Percentiles rank a stretch among this genome's conserved stretches.
Evolutionary conservation across 768 basidiomycete genomes (phyloP).

Genomic region (Termitomyces sp.): DNA sequence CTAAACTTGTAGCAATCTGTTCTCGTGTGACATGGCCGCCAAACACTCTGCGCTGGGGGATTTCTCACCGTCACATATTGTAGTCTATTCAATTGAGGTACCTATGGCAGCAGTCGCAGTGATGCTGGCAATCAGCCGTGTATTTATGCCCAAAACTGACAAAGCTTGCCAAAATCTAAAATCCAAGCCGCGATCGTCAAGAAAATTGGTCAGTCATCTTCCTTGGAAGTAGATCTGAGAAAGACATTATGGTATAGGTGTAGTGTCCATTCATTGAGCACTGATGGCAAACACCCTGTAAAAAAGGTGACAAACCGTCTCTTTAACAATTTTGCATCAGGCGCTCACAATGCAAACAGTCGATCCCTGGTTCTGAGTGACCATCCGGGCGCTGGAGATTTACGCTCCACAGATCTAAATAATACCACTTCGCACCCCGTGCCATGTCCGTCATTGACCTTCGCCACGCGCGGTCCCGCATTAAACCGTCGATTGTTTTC

Average conservation of each 20-base stretch:
- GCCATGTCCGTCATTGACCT: constrained; percentile 5
- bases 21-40: neutral
- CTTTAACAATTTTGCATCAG: neutral
- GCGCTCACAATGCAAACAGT: constrained; percentile 24
- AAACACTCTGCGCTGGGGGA: no score
- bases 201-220: neutral
- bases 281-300: constrained; percentile 19
- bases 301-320: neutral
- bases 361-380: constrained; percentile 20
- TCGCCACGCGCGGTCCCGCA: constrained; percentile 12
- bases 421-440: constrained; percentile 19
- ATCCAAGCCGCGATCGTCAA: neutral
- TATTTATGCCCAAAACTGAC: neutral
- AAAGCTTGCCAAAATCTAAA: neutral
- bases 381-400: constrained; percentile 22
- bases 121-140: no score
- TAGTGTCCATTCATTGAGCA: constrained; percentile 20
- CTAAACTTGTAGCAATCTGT: neutral
- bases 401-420: constrained; percentile 21
- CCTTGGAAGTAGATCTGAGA: constrained; percentile 5
- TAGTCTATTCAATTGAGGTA: neutral
- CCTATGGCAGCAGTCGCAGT: no score
- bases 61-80: neutral
- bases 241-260: constrained; percentile 18
- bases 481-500: constrained; percentile 11